Base-by-base conservation (phyloP, 495 filamentous ascomycete genomes). In the Talaromyces stipitatus region DNA sequence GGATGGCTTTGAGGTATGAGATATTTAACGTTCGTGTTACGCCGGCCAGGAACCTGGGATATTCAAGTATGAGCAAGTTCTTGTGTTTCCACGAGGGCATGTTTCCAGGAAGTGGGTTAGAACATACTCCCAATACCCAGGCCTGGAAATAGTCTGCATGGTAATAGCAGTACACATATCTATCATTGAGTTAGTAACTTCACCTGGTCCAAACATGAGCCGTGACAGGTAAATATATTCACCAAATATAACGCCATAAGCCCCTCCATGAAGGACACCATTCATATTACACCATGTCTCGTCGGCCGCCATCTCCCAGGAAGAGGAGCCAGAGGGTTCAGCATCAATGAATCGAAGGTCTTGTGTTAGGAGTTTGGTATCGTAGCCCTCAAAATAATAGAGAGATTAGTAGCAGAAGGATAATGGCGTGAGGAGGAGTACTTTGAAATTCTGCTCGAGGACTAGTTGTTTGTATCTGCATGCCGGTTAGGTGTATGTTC, bases 161-260 rank as follows among this genome's bases (percentile, higher is more conserved):
- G 74, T 73, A 5, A 64, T 64, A 1, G 71, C 75, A 7, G 74
- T 77, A n/a, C 63, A 64, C 73, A 76, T 77, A 59, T 77, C 66
- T 64, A 30, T 18, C 12, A 23, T 6, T 3, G 18, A 50, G n/a
- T 50, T 28, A 57, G 55, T 29, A 47, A 43, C 33, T 33, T 20
- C 20, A 16, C 26, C 50, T 20, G 24, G 3, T 28, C 14, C 9
- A 50, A n/a, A n/a, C n/a, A 22, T 27, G 27, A 50, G 28, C 29
- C 50, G 1, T 36, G 41, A 57, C 45, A 18, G 20, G n/a, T 46
- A 60, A 2, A 7, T 3, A 36, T 50, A 14, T 29, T 10, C 50
- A 66, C 63, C 72, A 36, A 77, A 73, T 3, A 75, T 77, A 11
- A 77, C 64, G 9, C 66, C 72, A 10, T 68, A 72, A 2, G 74